These are phyloP conservation scores for Spergularia azorica DNA, from an alignment of 179 eudicot genomes.

Conservation along the genomic window DNA sequence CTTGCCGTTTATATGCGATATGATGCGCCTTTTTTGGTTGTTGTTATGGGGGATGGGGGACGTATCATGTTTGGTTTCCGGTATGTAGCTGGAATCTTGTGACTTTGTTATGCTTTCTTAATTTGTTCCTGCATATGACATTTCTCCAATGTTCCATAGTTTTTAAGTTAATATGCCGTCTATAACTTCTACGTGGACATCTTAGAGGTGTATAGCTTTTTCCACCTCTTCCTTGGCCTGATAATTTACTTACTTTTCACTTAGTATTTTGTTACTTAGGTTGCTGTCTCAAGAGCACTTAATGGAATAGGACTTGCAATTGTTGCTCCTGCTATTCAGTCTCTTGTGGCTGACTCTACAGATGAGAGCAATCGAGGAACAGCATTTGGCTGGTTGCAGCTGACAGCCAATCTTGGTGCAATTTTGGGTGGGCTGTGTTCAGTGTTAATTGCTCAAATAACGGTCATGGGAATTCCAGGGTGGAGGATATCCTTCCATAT, in stretches of 20 bases:
- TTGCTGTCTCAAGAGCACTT: slow-evolving; percentile 88
- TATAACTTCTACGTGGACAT: background rate
- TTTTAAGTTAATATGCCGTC: no score
- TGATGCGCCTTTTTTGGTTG: no score
- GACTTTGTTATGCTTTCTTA: background rate
- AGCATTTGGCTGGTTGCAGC: slow-evolving; percentile 82
- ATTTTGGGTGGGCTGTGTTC: slow-evolving; percentile 74
- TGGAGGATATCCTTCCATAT: slow-evolving; percentile 85
- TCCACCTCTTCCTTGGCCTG: background rate
- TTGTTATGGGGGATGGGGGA: no score
- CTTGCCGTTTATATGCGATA: no score
- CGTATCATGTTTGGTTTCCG: no score
- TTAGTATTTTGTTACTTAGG: slow-evolving; percentile 39
- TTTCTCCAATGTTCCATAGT: no score
- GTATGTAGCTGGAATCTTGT: background rate
- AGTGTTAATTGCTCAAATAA: slow-evolving; percentile 60
- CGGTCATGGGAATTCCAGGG: slow-evolving; percentile 79
- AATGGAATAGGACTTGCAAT: slow-evolving; percentile 93
- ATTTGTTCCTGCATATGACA: no score
- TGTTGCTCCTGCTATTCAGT: slow-evolving; percentile 80
- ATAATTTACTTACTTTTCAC: background rate
- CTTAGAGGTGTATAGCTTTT: background rate
- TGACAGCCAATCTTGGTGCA: slow-evolving; percentile 70
- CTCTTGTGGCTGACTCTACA: slow-evolving; percentile 88
- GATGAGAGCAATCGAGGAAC: slow-evolving; percentile 79